Percentiles rank a stretch among this genome's conserved stretches.
Conservation (phyloP, 768 basidiomycete species). For the Wakefieldia striispora region DNA sequence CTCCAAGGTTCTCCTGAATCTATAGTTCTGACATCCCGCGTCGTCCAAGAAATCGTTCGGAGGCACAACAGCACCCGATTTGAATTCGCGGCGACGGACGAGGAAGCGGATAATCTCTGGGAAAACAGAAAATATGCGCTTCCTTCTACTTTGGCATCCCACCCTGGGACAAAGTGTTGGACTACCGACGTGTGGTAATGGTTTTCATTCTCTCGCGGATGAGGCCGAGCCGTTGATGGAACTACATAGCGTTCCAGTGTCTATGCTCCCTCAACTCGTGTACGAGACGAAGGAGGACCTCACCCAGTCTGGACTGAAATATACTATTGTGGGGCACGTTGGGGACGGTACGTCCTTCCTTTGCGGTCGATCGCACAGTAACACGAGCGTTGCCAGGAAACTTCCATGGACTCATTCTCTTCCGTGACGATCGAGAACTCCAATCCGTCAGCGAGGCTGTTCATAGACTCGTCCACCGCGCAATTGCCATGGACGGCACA, state of each 20-base stretch:
- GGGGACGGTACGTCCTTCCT: constrained; percentile 61
- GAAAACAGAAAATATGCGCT: constrained; percentile 83
- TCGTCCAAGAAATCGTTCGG: constrained; percentile 59
- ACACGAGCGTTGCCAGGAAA: constrained; percentile 35
- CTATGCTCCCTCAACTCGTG: constrained; percentile 64
- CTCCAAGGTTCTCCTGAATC: constrained; percentile 72
- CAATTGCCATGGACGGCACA: constrained; percentile 71
- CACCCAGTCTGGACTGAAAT: constrained; percentile 48
- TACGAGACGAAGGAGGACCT: constrained; percentile 81
- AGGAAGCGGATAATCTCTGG: constrained; percentile 79
- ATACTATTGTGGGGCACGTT: constrained; percentile 81
- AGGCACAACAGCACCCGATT: constrained; percentile 69
- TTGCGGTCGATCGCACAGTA: neutral
- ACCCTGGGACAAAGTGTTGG: constrained; percentile 71
- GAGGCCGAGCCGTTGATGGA: neutral
- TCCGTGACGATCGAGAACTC: constrained; percentile 58
- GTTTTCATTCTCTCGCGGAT: neutral
- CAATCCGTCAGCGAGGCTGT: constrained; percentile 55
- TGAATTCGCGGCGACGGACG: constrained; percentile 68
- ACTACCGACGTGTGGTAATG: constrained; percentile 86
- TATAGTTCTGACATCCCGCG: constrained; percentile 55
- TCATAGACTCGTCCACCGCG: constrained; percentile 69
- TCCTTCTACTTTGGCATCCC: constrained; percentile 61
- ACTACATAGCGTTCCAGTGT: constrained; percentile 59
- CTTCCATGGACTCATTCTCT: constrained; percentile 51